Evolutionary conservation across 1,139 yeast species (phyloP).

Genomic region (Yamadazyma blattariae): DNA sequence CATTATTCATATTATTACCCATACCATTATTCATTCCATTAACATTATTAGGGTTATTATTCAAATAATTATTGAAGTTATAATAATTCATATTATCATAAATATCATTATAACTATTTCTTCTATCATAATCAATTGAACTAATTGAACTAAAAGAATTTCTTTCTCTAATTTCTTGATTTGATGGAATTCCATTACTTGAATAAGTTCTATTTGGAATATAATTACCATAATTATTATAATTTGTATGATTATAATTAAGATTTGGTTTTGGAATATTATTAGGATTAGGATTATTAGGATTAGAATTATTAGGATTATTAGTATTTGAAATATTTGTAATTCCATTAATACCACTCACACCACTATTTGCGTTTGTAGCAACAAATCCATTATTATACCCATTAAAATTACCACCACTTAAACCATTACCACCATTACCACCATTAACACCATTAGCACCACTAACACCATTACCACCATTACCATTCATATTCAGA

Average conservation of each 20-base stretch:
- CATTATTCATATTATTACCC: slow-evolving; percentile 8
- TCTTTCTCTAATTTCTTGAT: background rate
- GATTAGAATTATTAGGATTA: too few relatives aligned
- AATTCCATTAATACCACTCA: too few relatives aligned
- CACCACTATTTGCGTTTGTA: too few relatives aligned
- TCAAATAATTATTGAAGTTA: background rate
- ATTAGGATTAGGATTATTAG: too few relatives aligned
- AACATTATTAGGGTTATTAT: background rate
- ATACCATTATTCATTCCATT: slow-evolving; percentile 3
- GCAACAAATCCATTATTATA: background rate
- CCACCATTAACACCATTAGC: background rate
- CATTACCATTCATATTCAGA: background rate
- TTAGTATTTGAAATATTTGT: too few relatives aligned
- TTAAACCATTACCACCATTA: background rate
- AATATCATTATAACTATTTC: slow-evolving; percentile 10
- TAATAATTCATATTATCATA: slow-evolving; percentile 2
- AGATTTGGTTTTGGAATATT: too few relatives aligned
- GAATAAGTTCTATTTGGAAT: too few relatives aligned
- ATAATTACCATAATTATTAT: too few relatives aligned
- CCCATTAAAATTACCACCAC: background rate
- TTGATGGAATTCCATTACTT: too few relatives aligned
- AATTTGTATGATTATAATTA: too few relatives aligned
- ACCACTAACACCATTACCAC: background rate
- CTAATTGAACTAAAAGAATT: slow-evolving; percentile 2
- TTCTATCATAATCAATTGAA: slow-evolving; percentile 8